A percentile compares a stretch with the other conserved stretches of the same genome.
phyloP scores from a whole-genome alignment of 2,329 filamentous ascomycete species.

The Alternaria conjuncta region DNA sequence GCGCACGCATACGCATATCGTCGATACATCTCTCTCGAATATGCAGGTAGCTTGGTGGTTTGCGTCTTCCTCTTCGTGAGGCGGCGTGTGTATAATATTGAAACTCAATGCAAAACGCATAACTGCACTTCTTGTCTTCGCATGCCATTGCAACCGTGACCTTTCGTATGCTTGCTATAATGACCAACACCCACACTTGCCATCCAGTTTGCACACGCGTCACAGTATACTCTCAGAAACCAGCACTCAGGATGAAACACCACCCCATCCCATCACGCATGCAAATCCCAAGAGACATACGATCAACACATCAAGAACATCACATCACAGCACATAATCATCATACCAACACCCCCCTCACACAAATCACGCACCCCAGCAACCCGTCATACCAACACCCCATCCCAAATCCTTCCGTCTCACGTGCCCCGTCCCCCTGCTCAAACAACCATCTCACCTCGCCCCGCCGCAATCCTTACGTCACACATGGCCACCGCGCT shows the following conservation, averaged over 20 bases:
- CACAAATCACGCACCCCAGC: background rate
- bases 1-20: background rate
- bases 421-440: background rate
- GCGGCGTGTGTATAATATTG: background rate
- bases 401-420: background rate
- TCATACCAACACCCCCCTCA: background rate
- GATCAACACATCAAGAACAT: background rate
- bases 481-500: background rate
- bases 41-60: background rate
- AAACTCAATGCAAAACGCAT: conserved; percentile 1
- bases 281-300: background rate
- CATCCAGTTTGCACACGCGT: background rate
- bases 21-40: background rate
- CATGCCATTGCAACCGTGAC: background rate
- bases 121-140: background rate
- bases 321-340: background rate
- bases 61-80: background rate
- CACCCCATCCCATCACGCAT: background rate
- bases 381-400: background rate
- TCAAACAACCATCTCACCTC: background rate
- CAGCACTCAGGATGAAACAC: background rate
- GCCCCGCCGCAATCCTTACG: background rate
- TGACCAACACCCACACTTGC: background rate
- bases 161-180: background rate
- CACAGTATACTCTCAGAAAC: background rate